Base-by-base conservation (phyloP, 305 asterid species). In the Fraxinus velutina region DNA sequence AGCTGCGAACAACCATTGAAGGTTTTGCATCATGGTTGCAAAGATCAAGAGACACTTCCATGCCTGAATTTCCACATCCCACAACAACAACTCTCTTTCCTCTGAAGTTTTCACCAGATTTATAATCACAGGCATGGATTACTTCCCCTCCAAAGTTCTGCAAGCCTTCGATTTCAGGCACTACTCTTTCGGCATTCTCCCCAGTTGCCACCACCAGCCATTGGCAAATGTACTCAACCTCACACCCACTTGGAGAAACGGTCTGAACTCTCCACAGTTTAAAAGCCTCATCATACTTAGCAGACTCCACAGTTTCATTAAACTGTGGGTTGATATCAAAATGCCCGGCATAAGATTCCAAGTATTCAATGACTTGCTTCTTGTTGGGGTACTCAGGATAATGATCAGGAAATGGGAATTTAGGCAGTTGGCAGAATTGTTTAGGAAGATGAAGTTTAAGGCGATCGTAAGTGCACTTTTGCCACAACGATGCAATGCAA, bases 31-130 rank as follows among this genome's bases (percentile, higher is more conserved):
- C 80, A 57, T 91, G 89, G 76, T 91, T 88, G 80, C 88, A 88
- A 24, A 90, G 93, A 88, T 91, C 95, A 27, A 91, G 91, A 21
- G 92, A 86, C 7, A 91, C 90, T 55, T 91, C 95, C 95, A 91
- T 91, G 42, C 95, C 95, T 7, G 95, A 91, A 73, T 91, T 91
- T 0, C 95, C 95, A 24, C 93, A 89, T 0, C 95, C 95, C 39
- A 90, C 91, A 15, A 91, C 95, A 5, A 91, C 81, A 12, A 91
- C 95, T 1, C 79, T 90, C 62, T 90, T 90, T 1, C 92, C 93
- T 10, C 75, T 73, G 73, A 55, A 91, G 6, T 24, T 82, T 71
- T 88, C 90, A 17, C 95, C 95, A 39, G 91, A 89, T 75, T 88
- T 91, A 73, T 91, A 91, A 34, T 91, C 93, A 34, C 88, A 88